Percentiles rank a stretch among this genome's conserved stretches.
phyloP scores from a whole-genome alignment of 331 rosid genomes.

The Rosa hybrid region DNA sequence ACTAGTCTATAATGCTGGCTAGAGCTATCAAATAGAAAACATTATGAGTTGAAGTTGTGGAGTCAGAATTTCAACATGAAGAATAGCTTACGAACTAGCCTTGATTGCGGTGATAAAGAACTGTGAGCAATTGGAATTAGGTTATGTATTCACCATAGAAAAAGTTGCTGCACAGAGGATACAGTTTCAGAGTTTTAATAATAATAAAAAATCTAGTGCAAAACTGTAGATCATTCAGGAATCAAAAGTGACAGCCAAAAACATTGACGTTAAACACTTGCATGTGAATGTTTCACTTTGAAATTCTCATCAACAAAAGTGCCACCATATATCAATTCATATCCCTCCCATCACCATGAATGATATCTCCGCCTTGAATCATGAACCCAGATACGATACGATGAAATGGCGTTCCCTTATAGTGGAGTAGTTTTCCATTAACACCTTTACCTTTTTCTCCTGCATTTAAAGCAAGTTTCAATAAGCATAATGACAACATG shows the following conservation, averaged over 20 bases:
- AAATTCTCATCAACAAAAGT: constrained; percentile 82
- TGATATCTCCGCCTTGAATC: constrained; percentile 94
- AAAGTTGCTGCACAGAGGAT: constrained; percentile 51
- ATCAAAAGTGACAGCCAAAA: constrained; percentile 1
- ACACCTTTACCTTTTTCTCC: constrained; percentile 72
- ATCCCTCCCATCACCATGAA: constrained; percentile 65
- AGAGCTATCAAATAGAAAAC: too few species aligned
- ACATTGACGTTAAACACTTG: constrained; percentile 54
- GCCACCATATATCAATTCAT: constrained; percentile 80
- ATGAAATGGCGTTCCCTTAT: constrained; percentile 81
- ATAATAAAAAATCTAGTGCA: neutral
- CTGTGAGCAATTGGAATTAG: constrained; percentile 90
- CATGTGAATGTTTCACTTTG: constrained; percentile 74
- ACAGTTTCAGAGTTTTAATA: constrained; percentile 11
- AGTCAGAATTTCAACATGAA: neutral
- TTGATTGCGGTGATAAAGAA: constrained; percentile 83
- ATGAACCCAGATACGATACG: constrained; percentile 87
- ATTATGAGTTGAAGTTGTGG: too few species aligned
- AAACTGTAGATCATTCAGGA: neutral
- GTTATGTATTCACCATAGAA: constrained; percentile 86
- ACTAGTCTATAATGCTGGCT: too few species aligned
- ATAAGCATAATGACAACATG: constrained; percentile 26
- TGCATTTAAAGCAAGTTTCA: constrained; percentile 27
- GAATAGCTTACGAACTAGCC: constrained; percentile 69
- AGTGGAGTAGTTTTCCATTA: constrained; percentile 59